phyloP scores from a whole-genome alignment of 2,329 filamentous ascomycete species.

The Aureobasidium sp. region DNA sequence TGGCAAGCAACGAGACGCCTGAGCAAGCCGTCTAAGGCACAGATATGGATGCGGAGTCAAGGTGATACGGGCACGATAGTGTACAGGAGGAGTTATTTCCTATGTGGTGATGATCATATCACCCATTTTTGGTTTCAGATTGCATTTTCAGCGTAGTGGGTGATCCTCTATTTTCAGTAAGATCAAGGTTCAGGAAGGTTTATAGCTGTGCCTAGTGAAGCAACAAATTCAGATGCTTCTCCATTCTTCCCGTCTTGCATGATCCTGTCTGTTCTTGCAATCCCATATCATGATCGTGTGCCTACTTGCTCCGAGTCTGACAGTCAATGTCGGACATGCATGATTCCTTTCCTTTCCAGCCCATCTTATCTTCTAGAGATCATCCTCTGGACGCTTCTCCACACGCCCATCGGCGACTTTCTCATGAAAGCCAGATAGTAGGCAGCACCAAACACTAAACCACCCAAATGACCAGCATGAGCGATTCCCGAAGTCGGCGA shows the following conservation, averaged over 20 bases:
- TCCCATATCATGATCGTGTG: not conserved
- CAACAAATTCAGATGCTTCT: not conserved
- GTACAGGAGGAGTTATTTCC: not conserved
- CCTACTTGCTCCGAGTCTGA: not conserved
- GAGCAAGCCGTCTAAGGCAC: constrained; percentile 47
- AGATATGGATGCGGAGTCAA: not conserved
- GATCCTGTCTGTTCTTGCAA: not conserved
- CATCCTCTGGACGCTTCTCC: not conserved
- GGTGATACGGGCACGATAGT: not conserved
- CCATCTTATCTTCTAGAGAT: not conserved
- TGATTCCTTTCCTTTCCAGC: not conserved
- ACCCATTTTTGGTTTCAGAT: constrained; percentile 7
- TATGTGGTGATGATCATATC: constrained; percentile 10
- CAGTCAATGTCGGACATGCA: not conserved
- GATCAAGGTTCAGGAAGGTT: not conserved
- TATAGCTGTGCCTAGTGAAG: not conserved
- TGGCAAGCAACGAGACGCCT: constrained; percentile 73
- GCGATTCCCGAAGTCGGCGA: constrained; percentile 21
- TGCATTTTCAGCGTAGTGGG: constrained; percentile 8
- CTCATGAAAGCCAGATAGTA: constrained; percentile 7
- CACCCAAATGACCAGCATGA: constrained; percentile 39
- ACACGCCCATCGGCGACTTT: constrained; percentile 1
- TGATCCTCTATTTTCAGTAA: not conserved
- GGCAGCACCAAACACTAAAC: constrained; percentile 28
- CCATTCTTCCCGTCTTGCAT: not conserved